These are phyloP conservation scores for Camellia lanceoleosa DNA, from an alignment of 148 eudicot genomes.

Conservation along the genomic window DNA sequence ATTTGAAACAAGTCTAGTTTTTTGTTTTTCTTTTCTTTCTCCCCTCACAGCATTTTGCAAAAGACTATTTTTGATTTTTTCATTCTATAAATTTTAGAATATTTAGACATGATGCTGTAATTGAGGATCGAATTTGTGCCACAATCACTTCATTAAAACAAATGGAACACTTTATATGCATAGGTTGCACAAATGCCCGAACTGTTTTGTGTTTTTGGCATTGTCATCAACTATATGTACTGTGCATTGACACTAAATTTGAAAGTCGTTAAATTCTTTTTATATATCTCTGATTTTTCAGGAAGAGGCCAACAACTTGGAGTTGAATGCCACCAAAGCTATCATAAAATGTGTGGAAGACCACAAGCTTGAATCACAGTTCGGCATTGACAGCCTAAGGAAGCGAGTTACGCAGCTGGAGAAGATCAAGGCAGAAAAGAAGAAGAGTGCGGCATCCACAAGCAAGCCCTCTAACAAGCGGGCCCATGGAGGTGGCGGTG, in stretches of 20 bases:
- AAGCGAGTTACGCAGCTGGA: slow-evolving; percentile 40
- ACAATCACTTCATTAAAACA: not conserved
- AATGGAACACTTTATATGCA: not conserved
- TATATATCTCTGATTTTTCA: slow-evolving; percentile 15
- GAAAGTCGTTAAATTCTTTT: not conserved
- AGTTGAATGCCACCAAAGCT: slow-evolving; percentile 35
- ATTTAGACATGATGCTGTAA: not conserved
- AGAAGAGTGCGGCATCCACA: slow-evolving; percentile 28
- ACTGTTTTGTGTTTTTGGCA: not conserved
- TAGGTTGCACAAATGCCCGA: not conserved
- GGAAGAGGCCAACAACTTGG: slow-evolving; percentile 51
- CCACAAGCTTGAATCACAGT: slow-evolving; percentile 44
- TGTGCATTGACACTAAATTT: not conserved
- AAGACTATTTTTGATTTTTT: not conserved
- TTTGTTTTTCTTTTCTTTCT: not conserved
- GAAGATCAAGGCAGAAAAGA: slow-evolving; percentile 49
- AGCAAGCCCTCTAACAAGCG: slow-evolving; percentile 48
- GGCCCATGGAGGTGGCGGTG: slow-evolving; percentile 21
- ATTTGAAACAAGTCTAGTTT: not conserved
- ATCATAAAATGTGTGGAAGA: slow-evolving; percentile 65
- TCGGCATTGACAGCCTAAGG: slow-evolving; percentile 39
- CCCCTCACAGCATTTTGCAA: not conserved
- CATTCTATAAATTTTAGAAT: not conserved
- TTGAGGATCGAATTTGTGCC: not conserved
- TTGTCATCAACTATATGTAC: not conserved